Evolutionary conservation across 345 rosid species (phyloP).

Genomic region (Acer negundo): DNA sequence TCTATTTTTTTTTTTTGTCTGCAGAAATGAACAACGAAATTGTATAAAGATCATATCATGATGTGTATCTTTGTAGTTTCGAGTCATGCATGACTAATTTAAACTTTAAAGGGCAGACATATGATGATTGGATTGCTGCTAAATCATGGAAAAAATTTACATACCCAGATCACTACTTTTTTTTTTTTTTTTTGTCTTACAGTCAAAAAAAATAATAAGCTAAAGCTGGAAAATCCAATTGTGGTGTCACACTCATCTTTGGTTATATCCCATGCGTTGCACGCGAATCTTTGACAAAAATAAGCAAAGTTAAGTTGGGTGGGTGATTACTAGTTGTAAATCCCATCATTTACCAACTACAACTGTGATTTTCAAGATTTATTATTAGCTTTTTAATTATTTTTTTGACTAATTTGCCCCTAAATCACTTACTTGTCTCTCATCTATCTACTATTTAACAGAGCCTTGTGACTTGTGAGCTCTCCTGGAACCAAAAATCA

Average conservation of each 20-base stretch:
- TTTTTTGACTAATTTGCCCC: slow-evolving; percentile 27
- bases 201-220: slow-evolving; percentile 23
- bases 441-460: too few species aligned
- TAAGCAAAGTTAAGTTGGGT: background rate
- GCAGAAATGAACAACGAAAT: slow-evolving; percentile 17
- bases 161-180: background rate
- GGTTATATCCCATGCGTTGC: slow-evolving; percentile 42
- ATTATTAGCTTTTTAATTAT: background rate
- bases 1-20: background rate
- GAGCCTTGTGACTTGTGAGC: too few species aligned
- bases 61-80: background rate
- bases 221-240: slow-evolving; percentile 31
- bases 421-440: background rate
- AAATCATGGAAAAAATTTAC: slow-evolving; percentile 14
- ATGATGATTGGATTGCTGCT: slow-evolving; percentile 27
- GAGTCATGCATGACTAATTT: background rate
- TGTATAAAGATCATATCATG: slow-evolving; percentile 13
- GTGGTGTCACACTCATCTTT: slow-evolving; percentile 48
- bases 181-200: background rate
- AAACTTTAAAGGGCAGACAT: background rate
- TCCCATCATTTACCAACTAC: slow-evolving; percentile 41
- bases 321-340: slow-evolving; percentile 16
- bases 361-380: slow-evolving; percentile 28
- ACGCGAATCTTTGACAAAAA: slow-evolving; percentile 53
- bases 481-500: too few species aligned